Conservation (phyloP, 441 rosid species). For the Gossypium lobatum region DNA sequence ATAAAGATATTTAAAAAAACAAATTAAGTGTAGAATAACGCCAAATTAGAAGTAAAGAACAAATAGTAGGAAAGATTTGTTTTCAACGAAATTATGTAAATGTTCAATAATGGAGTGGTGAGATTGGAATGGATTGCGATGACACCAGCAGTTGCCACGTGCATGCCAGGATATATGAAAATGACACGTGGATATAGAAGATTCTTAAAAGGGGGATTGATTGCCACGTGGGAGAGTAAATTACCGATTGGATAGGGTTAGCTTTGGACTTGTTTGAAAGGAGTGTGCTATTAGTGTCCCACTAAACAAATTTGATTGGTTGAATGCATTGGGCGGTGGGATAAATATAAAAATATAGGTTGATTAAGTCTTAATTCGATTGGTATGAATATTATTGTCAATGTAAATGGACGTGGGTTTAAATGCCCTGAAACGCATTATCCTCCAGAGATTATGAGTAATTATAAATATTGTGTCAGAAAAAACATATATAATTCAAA, state of each 20-base stretch:
- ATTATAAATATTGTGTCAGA: too few species aligned
- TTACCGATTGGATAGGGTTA: neutral
- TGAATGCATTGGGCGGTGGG: conserved; percentile 5
- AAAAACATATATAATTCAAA: too few species aligned
- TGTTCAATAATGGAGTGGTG: too few species aligned
- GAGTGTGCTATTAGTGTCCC: neutral
- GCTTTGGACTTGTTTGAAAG: neutral
- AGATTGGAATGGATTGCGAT: neutral
- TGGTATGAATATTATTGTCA: neutral
- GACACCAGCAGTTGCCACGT: conserved; percentile 21
- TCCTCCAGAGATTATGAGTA: rapidly evolving
- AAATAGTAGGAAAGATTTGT: neutral
- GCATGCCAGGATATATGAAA: neutral
- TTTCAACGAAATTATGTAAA: neutral
- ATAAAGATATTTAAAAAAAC: too few species aligned
- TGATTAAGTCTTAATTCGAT: too few species aligned
- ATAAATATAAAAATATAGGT: neutral
- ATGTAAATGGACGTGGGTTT: rapidly evolving
- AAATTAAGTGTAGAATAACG: neutral
- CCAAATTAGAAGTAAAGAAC: neutral
- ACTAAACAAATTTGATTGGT: conserved; percentile 8
- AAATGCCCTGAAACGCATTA: rapidly evolving
- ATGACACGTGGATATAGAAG: neutral
- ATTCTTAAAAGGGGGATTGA: neutral
- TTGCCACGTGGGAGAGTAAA: conserved; percentile 14